Conservation (phyloP, 1,284 basidiomycete genomes). For the Moesziomyces aphidis region DNA sequence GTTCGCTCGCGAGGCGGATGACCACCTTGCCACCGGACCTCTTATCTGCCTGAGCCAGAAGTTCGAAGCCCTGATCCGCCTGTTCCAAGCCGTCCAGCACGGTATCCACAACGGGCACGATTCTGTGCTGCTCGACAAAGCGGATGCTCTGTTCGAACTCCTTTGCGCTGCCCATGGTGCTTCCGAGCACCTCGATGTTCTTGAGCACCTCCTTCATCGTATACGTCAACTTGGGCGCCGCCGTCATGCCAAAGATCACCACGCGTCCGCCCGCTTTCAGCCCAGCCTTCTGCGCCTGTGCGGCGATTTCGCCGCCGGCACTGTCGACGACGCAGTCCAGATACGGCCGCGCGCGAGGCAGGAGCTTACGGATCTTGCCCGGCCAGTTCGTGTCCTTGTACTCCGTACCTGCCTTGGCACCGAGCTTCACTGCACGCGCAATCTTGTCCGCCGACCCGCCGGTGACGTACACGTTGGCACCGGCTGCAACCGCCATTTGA, state of each 20-base stretch:
- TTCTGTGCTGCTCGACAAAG: slow-evolving; percentile 77
- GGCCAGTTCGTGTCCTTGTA: slow-evolving; percentile 83
- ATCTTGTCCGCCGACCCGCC: slow-evolving; percentile 80
- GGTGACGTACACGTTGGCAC: slow-evolving; percentile 85
- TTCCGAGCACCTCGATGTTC: slow-evolving; percentile 78
- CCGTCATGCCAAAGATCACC: slow-evolving; percentile 77
- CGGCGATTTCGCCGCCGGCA: slow-evolving; percentile 80
- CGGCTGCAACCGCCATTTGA: slow-evolving; percentile 80
- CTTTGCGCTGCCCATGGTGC: slow-evolving; percentile 84
- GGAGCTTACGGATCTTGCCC: slow-evolving; percentile 71
- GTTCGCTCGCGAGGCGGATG: slow-evolving; percentile 26
- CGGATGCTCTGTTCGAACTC: slow-evolving; percentile 79
- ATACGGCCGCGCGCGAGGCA: slow-evolving; percentile 70
- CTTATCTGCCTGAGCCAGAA: slow-evolving; percentile 59
- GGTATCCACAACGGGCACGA: slow-evolving; percentile 80
- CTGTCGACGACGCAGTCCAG: slow-evolving; percentile 84
- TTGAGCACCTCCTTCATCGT: slow-evolving; percentile 84
- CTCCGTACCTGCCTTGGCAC: slow-evolving; percentile 81
- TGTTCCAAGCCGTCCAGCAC: slow-evolving; percentile 78
- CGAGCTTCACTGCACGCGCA: slow-evolving; percentile 75
- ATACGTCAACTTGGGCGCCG: slow-evolving; percentile 73
- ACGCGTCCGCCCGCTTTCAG: slow-evolving; percentile 79
- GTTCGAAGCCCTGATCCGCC: slow-evolving; percentile 78
- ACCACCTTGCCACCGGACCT: slow-evolving; percentile 64
- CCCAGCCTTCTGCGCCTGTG: slow-evolving; percentile 72